Base-by-base conservation (phyloP, 768 basidiomycete genomes). In the Collybia sp. region DNA sequence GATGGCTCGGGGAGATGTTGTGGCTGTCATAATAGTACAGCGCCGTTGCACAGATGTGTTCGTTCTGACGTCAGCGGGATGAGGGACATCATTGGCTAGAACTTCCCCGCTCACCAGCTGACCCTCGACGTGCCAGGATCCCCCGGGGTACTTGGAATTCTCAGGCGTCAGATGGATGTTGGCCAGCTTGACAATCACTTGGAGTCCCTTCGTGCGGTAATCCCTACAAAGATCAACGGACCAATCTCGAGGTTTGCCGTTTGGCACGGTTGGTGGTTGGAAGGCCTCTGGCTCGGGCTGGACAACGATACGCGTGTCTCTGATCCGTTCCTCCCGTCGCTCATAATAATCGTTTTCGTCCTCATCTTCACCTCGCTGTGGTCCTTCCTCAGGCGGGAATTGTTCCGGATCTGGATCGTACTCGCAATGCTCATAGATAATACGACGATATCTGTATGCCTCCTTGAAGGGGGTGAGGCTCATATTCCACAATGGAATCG, bases 41-140 rank as follows among this genome's bases (percentile, higher is more conserved):
- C 20, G 59, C 58, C 1, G 53, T 56, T 3, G 61, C 57, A 25
- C 59, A 60, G 41, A 62, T 61, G 41, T 58, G 55, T 45, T 59
- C 60, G 35, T 59, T 53, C 57, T 57, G 17, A 18, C 3, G 35
- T 37, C 35, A 25, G 25, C 8, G 25, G 25, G 25, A 8, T 25
- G 25, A 25, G 25, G 4, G 8, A 25, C 4, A 8, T 25, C 25
- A 25, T 25, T 25, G 3, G 36, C 36, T 18, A 6, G 11, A 35
- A 11, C 2, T 19, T 12, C 2, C 8, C 25, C 3, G 42, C 39
- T 2, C 32, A 52, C 48, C 44, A 62, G 49, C 44, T 51, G 49
- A 11, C 63, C 69, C 50, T 70, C 69, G 37, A 69, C 58, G 46
- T 70, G 69, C 69, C 69, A 71, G 5, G 51, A 56, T 16, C 69